Base-by-base conservation (phyloP, 2,329 filamentous ascomycete species). In the Nemania sp. region DNA sequence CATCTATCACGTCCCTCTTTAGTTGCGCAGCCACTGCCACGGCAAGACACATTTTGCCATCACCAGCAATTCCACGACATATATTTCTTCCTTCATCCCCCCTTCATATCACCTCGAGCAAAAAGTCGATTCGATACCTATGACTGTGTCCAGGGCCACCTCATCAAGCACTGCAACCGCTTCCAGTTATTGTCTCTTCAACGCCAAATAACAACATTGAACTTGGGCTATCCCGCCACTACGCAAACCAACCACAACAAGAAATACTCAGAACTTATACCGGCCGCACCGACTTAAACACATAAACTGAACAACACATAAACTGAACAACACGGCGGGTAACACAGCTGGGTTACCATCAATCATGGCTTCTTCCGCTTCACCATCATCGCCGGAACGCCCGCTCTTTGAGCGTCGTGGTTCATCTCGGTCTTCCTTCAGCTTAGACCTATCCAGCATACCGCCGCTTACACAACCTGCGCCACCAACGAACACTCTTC, bases 401-500 rank as follows among this genome's bases (percentile, higher is more conserved):
- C 69, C 71, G 53, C 65, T 71, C 45, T 64, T 74, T 67, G 68
- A 73, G 73, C 68, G 73, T 68, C 72, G 69, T 60, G 71, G 62
- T 21, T 82, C 82, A 11, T 82, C 81, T 53, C 74, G 74, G 62
- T 76, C 79, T 48, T 82, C 79, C 68, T 84, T 92, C 59, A 88
- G 86, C 20, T 83, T 95, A 71, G 90, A 94, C 72, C 84, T 94
- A 47, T 89, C 89, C 64, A 84, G 81, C 71, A 78, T 94, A 43
- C 90, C 91, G 51, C 84, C 89, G 37, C 81, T 91, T 57, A 80
- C 81, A 43, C 83, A 86, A 72, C 90, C 90, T n/a, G 87, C 90
- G 25, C 85, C 88, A 56, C 89, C 90, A 5, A 90, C 89, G 67
- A 95, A 95, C 80, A 95, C 91, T 0, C 87, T 95, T 58, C 86